Evolutionary conservation across 345 rosid genomes (phyloP).

Genomic region (Gossypium australe): DNA sequence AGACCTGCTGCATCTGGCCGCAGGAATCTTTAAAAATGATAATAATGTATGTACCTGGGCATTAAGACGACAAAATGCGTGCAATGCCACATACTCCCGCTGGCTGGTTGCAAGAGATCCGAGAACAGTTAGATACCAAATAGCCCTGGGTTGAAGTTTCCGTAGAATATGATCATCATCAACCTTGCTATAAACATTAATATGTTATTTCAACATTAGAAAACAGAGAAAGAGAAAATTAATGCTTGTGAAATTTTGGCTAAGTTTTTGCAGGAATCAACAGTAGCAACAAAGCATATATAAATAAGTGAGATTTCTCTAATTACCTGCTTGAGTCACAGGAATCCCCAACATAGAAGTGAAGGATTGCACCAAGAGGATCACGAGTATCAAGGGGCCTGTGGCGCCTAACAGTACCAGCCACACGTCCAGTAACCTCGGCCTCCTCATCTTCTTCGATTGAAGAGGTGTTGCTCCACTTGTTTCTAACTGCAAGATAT

Average conservation of each 20-base stretch:
- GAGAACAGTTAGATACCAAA: conserved; percentile 87
- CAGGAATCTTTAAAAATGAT: background rate
- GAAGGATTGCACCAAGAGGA: conserved; percentile 94
- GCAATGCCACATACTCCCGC: conserved; percentile 96
- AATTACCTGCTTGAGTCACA: conserved; percentile 59
- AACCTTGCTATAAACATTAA: conserved; percentile 45
- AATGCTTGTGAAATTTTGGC: background rate
- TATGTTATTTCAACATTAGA: background rate
- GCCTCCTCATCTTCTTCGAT: conserved; percentile 60
- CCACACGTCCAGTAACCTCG: conserved; percentile 72
- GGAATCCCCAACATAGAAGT: conserved; percentile 87
- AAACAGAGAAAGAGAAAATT: background rate
- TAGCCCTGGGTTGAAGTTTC: conserved; percentile 78
- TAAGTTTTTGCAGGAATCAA: background rate
- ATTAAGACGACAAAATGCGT: conserved; percentile 94
- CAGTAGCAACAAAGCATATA: background rate
- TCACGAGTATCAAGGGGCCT: conserved; percentile 90
- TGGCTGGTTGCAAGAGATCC: conserved; percentile 99
- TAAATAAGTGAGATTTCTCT: conserved; percentile 4
- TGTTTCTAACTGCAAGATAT: conserved; percentile 43
- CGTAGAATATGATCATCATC: conserved; percentile 79
- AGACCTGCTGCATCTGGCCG: conserved; percentile 6
- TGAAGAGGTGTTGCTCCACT: conserved; percentile 38
- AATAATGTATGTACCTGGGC: conserved; percentile 53
- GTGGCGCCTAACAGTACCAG: conserved; percentile 90